Evolutionary conservation across 257 asterid species (phyloP), one percentile per base, ranked within the genome.

Genomic region (Dorcoceras hygrometricum): DNA sequence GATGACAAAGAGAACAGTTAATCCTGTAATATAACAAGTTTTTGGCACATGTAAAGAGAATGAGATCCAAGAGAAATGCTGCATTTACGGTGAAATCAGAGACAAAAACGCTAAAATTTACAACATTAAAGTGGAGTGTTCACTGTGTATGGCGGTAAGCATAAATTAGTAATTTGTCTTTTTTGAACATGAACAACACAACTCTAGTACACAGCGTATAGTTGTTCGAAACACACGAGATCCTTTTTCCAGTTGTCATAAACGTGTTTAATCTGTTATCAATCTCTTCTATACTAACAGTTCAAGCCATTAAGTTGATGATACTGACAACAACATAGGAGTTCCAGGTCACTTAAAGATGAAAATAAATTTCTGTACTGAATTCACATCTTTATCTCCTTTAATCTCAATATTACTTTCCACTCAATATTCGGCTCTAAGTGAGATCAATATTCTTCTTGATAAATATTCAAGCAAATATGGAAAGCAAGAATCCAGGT

Each of bases 371-470:
- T 43, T 25, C 56, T 31, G 57, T 3, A 22, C 43, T 22, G 6
- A 28, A 20, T 39, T 11, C 14, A 12, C 8, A 59, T 18, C 11
- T 24, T 39, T 51, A 12, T 59, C 4, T 56, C 28, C 28, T 48
- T 28, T 73, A 23, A 10, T 59, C 48, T 57, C 26, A 68, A 63
- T 32, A 65, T 5, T 27, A 20, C 7, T 46, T 1, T 56, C 12
- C 18, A 56, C 24, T 22, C 50, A 19, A 57, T 31, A 69, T 51
- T 60, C 32, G 28, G 28, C 71, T 29, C 61, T 55, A 60, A 77
- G 71, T 29, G 61, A 57, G 60, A 73, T 29, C 27, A 34, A 11
- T 57, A 16, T 57, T 56, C 57, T 54, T 55, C 57, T 27, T 62
- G 62, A 39, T 54, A 26, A 54, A 3, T 20, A 10, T 55, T 43